phyloP scores from a whole-genome alignment of 306 rosid species.

The Medicago ruthenica region DNA sequence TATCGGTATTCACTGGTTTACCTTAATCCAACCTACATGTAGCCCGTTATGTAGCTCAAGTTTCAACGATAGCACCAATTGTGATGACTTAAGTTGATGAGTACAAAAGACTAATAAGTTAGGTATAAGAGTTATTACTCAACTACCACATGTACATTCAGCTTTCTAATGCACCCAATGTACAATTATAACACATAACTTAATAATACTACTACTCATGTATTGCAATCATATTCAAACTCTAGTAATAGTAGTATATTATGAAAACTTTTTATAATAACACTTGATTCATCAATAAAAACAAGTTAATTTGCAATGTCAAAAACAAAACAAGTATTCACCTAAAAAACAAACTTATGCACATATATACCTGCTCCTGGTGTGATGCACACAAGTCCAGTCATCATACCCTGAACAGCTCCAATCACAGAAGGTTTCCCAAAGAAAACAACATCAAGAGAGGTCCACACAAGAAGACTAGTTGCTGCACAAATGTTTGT shows the following conservation, averaged over 20 bases:
- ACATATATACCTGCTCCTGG: conserved; percentile 84
- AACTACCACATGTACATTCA: too few relatives aligned
- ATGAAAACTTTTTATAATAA: neutral
- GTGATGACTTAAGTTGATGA: too few relatives aligned
- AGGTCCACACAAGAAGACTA: conserved; percentile 85
- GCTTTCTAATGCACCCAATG: too few relatives aligned
- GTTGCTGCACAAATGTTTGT: conserved; percentile 87
- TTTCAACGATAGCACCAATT: too few relatives aligned
- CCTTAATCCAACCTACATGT: too few relatives aligned
- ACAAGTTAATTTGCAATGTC: neutral
- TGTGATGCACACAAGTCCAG: conserved; percentile 91
- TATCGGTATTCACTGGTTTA: too few relatives aligned
- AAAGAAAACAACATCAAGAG: conserved; percentile 74
- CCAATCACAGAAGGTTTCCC: conserved; percentile 96
- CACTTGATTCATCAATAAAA: neutral
- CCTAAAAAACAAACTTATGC: neutral
- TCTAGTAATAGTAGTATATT: neutral
- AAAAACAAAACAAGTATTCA: neutral
- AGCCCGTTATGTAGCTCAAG: too few relatives aligned
- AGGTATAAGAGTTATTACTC: too few relatives aligned
- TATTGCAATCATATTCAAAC: neutral
- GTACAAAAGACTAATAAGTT: too few relatives aligned
- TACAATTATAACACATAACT: too few relatives aligned
- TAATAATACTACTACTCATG: neutral
- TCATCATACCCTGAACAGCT: conserved; percentile 98